These are phyloP conservation scores for Pyrenopolyporus hunteri DNA, from an alignment of 495 filamentous ascomycete species.

Conservation along the genomic window DNA sequence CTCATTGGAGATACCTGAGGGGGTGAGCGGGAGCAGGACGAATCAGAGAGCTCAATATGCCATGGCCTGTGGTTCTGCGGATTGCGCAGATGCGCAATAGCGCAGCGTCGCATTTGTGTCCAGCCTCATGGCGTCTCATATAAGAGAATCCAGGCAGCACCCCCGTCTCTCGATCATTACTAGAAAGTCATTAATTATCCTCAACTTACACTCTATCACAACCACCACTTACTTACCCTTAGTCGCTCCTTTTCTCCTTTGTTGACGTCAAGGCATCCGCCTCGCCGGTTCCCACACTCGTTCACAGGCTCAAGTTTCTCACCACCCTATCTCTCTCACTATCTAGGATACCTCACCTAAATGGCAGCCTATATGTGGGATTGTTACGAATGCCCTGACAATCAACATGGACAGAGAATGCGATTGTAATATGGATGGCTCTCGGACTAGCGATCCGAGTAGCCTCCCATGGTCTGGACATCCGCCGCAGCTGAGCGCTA, in stretches of 20 bases:
- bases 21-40: not conserved
- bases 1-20: slow-evolving; percentile 14
- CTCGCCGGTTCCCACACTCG: not conserved
- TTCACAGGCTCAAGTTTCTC: not conserved
- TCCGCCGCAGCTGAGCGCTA: not conserved
- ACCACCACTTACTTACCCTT: not conserved
- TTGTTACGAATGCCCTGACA: not conserved
- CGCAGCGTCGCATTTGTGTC: slow-evolving; percentile 11
- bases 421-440: not conserved
- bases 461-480: not conserved
- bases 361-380: not conserved
- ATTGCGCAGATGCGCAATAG: slow-evolving; percentile 29
- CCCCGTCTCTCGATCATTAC: not conserved
- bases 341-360: too few relatives aligned
- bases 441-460: not conserved
- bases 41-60: not conserved
- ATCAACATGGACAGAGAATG: slow-evolving; percentile 1
- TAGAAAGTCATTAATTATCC: not conserved
- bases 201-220: not conserved
- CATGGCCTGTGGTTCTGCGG: not conserved
- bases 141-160: not conserved
- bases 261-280: not conserved
- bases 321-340: not conserved
- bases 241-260: not conserved
- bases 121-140: not conserved